Percentiles rank a stretch among this genome's conserved stretches.
These are phyloP conservation scores for Heimioporus punctisporus DNA, from an alignment of 1,284 basidiomycete genomes.

Conservation along the genomic window DNA sequence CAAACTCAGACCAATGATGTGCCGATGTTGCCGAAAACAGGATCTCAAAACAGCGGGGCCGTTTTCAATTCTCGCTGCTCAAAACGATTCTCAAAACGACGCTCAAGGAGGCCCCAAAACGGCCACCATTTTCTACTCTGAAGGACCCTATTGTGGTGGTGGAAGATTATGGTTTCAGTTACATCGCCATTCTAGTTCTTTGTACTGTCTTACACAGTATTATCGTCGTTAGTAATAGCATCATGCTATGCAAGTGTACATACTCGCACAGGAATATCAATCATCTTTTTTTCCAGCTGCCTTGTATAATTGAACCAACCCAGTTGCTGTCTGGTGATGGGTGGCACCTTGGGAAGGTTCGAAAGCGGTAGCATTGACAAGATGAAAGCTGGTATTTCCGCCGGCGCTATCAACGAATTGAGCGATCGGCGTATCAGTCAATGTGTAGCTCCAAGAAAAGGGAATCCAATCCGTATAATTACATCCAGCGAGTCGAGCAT, in stretches of 20 bases:
- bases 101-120: too few species aligned
- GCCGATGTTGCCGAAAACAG: constrained; percentile 49
- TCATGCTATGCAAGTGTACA: too few species aligned
- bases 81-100: too few species aligned
- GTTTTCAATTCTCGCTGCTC: too few species aligned
- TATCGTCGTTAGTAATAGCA: too few species aligned
- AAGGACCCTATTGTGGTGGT: too few species aligned
- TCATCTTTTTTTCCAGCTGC: neutral
- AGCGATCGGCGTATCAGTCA: neutral
- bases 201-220: too few species aligned
- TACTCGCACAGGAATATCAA: too few species aligned
- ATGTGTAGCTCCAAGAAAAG: neutral
- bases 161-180: too few species aligned
- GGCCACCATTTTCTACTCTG: too few species aligned
- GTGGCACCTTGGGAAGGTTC: neutral
- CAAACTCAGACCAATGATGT: constrained; percentile 54
- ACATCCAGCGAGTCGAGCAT: neutral
- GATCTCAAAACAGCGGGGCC: constrained; percentile 70
- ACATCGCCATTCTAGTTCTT: too few species aligned
- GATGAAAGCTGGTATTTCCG: neutral
- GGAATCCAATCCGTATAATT: neutral
- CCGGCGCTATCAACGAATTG: neutral
- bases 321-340: neutral
- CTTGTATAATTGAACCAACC: neutral
- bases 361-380: neutral